Evolutionary conservation across 345 rosid genomes (phyloP).

Genomic region (Lepidium africanum): DNA sequence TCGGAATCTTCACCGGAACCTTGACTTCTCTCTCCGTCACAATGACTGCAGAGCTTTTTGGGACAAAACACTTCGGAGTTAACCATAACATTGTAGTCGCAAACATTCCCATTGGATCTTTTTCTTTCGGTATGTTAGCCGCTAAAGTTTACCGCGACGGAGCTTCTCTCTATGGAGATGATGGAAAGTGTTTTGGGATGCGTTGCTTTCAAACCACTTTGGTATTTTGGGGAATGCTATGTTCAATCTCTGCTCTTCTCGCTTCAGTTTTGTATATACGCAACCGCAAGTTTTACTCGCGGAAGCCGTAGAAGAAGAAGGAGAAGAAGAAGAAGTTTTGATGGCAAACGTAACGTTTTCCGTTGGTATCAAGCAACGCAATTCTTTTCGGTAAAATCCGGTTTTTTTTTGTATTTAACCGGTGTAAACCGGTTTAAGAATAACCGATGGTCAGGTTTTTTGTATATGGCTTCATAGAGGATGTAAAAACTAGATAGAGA

Average conservation of each 20-base stretch:
- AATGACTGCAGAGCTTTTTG: constrained; percentile 70
- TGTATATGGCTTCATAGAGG: neutral
- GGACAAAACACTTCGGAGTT: constrained; percentile 59
- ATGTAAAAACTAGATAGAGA: neutral
- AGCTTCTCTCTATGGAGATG: constrained; percentile 4
- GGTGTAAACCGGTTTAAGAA: neutral
- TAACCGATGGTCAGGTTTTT: neutral
- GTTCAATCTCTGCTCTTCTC: constrained; percentile 44
- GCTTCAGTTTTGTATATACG: constrained; percentile 49
- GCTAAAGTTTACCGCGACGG: constrained; percentile 52
- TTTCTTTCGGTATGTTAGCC: constrained; percentile 60
- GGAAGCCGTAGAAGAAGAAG: neutral
- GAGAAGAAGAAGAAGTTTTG: neutral
- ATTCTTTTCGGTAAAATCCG: neutral
- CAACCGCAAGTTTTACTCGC: constrained; percentile 43
- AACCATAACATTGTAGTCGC: constrained; percentile 79
- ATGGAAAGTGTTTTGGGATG: constrained; percentile 58
- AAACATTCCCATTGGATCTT: constrained; percentile 80
- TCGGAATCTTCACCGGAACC: constrained; percentile 71
- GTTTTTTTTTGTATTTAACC: neutral
- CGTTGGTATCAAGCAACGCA: neutral
- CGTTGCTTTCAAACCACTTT: constrained; percentile 59
- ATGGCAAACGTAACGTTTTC: neutral
- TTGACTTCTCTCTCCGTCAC: constrained; percentile 65
- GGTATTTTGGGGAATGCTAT: constrained; percentile 60